Conservation (phyloP, 2,329 filamentous ascomycete genomes). For the Alternaria gaisen region DNA sequence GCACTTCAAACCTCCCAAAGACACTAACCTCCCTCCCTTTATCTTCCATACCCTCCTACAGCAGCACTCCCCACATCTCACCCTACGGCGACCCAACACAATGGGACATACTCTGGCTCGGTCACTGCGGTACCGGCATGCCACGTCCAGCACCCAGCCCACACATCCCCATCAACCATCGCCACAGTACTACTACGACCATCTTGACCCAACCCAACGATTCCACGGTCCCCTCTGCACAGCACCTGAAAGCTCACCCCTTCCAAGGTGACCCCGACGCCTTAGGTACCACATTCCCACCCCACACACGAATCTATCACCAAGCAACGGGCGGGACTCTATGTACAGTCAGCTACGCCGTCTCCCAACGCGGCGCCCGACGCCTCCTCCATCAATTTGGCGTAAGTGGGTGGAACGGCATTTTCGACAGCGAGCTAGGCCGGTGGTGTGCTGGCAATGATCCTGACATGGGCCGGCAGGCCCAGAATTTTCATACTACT, state of each 20-base stretch:
- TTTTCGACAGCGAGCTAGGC: conserved; percentile 41
- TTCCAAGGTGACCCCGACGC: conserved; percentile 41
- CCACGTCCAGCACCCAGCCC: conserved; percentile 26
- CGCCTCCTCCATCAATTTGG: conserved; percentile 42
- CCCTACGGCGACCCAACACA: conserved; percentile 45
- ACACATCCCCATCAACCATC: conserved; percentile 1
- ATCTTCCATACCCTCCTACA: conserved; percentile 15
- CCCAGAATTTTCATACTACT: neutral
- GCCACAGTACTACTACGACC: conserved; percentile 25
- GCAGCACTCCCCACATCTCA: conserved; percentile 17
- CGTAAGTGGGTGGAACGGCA: conserved; percentile 41
- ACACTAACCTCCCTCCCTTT: conserved; percentile 33
- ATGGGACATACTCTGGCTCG: conserved; percentile 55
- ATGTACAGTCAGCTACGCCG: conserved; percentile 43
- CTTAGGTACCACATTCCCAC: conserved; percentile 33
- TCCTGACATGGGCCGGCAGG: conserved; percentile 28
- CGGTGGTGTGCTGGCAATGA: conserved; percentile 42
- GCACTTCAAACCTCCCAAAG: conserved; percentile 30
- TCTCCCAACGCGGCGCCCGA: conserved; percentile 42
- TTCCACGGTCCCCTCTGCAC: conserved; percentile 31
- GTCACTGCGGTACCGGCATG: conserved; percentile 45
- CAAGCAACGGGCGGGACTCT: conserved; percentile 37
- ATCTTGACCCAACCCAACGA: conserved; percentile 34
- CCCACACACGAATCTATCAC: conserved; percentile 43
- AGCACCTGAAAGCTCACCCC: conserved; percentile 42